A percentile compares a stretch with the other conserved stretches of the same genome.
phyloP scores from a whole-genome alignment of 1,284 basidiomycete genomes.

The Ustilago nuda region DNA sequence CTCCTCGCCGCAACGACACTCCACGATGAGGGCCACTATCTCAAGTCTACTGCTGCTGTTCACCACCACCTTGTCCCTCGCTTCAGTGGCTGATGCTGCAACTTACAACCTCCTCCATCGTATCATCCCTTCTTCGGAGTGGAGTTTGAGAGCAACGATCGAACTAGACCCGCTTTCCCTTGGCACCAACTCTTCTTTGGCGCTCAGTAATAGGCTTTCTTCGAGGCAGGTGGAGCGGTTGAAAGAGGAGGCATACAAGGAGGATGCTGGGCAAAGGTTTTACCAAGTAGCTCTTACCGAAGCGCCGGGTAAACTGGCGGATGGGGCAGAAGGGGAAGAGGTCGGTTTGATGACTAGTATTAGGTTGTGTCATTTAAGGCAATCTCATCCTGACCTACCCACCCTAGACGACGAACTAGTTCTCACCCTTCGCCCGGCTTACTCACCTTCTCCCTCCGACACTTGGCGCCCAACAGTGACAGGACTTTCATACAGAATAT shows the following conservation, averaged over 20 bases:
- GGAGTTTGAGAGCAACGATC: slow-evolving; percentile 20
- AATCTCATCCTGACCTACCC: slow-evolving; percentile 12
- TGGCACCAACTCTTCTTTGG: not conserved
- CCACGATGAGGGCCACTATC: not conserved
- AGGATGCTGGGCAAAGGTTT: not conserved
- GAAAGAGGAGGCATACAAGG: not conserved
- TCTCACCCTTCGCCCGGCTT: slow-evolving; percentile 1
- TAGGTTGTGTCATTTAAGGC: slow-evolving; percentile 31
- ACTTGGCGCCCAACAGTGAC: not conserved
- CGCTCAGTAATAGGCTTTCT: not conserved
- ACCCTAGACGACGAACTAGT: slow-evolving; percentile 29
- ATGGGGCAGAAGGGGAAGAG: not conserved
- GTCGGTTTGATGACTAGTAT: slow-evolving; percentile 9
- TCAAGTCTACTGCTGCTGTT: not conserved
- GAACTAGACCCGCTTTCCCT: slow-evolving; percentile 2
- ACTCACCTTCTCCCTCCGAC: not conserved
- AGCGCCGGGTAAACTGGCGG: no score
- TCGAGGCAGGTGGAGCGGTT: not conserved
- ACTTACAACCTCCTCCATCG: slow-evolving; percentile 34
- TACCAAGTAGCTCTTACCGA: slow-evolving; percentile 19
- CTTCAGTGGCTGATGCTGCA: not conserved
- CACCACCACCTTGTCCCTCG: not conserved
- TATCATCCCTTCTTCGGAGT: slow-evolving; percentile 14
- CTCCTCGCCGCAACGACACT: not conserved
- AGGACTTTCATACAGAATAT: slow-evolving; percentile 20